Conservation (phyloP, 2,329 filamentous ascomycete genomes). For the Penicillium sp. region DNA sequence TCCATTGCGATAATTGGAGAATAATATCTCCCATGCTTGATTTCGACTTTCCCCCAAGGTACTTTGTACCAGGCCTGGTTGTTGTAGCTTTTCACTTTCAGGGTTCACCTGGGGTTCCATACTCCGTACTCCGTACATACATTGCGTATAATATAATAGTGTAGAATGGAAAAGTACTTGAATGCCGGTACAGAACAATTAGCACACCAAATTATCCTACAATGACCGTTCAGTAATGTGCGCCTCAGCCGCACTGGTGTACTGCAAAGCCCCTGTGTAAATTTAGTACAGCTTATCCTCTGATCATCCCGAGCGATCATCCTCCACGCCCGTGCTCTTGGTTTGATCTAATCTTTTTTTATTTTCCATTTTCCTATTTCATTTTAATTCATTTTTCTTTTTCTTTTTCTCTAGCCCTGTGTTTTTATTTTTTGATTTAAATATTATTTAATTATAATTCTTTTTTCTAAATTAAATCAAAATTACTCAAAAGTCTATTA, state of each 20-base stretch:
- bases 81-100: too few species aligned
- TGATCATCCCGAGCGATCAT: constrained; percentile 29
- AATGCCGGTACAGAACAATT: not conserved
- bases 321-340: constrained; percentile 24
- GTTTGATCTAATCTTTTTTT: constrained; percentile 23
- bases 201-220: not conserved
- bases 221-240: not conserved
- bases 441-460: constrained; percentile 4
- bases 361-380: constrained; percentile 13
- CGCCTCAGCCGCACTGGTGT: constrained; percentile 16
- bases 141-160: not conserved
- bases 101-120: too few species aligned
- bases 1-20: not conserved
- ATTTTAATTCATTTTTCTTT: constrained; percentile 9
- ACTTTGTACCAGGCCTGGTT: not conserved
- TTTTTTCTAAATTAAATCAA: constrained; percentile 13
- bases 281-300: constrained; percentile 24
- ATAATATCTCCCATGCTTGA: not conserved
- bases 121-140: too few species aligned
- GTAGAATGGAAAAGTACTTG: not conserved
- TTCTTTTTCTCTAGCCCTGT: constrained; percentile 1
- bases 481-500: constrained; percentile 24
- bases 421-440: constrained; percentile 1
- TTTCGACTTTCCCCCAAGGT: not conserved
- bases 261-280: constrained; percentile 15